Percentiles rank a stretch among this genome's conserved stretches.
phyloP scores from a whole-genome alignment of 345 rosid genomes.

The Brassica nigra region DNA sequence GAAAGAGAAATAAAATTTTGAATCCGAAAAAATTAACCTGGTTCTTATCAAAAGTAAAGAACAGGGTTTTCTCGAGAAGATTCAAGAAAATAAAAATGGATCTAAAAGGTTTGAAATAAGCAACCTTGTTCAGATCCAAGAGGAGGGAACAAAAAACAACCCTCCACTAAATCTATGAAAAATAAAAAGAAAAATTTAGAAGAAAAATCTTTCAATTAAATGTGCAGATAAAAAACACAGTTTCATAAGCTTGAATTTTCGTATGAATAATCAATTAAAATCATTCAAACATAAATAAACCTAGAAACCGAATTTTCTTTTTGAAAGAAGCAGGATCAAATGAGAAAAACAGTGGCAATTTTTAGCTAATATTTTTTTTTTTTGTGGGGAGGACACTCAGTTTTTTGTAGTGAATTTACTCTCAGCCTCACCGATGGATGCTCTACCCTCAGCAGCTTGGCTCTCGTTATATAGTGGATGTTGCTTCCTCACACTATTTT shows the following conservation, averaged over 20 bases:
- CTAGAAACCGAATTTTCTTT: constrained; percentile 43
- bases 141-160: constrained; percentile 68
- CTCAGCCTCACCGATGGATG: constrained; percentile 47
- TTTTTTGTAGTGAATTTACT: constrained; percentile 26
- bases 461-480: constrained; percentile 45
- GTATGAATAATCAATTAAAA: neutral
- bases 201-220: constrained; percentile 54
- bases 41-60: constrained; percentile 56
- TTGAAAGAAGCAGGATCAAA: constrained; percentile 47
- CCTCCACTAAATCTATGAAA: constrained; percentile 49
- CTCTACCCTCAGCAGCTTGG: neutral
- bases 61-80: constrained; percentile 35
- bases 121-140: constrained; percentile 55
- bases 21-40: constrained; percentile 37
- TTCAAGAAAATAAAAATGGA: constrained; percentile 38
- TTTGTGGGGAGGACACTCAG: constrained; percentile 37
- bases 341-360: constrained; percentile 2
- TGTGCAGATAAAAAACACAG: constrained; percentile 14
- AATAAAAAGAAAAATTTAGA: neutral
- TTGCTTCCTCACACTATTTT: constrained; percentile 27
- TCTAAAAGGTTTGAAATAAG: constrained; percentile 66
- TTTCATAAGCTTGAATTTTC: constrained; percentile 60
- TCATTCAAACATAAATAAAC: constrained; percentile 48
- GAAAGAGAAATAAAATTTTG: neutral
- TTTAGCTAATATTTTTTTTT: constrained; percentile 9